Percentiles rank a stretch among this genome's conserved stretches.
phyloP scores from a whole-genome alignment of 1,284 basidiomycete species.

The Ceratobasidium sp. region DNA sequence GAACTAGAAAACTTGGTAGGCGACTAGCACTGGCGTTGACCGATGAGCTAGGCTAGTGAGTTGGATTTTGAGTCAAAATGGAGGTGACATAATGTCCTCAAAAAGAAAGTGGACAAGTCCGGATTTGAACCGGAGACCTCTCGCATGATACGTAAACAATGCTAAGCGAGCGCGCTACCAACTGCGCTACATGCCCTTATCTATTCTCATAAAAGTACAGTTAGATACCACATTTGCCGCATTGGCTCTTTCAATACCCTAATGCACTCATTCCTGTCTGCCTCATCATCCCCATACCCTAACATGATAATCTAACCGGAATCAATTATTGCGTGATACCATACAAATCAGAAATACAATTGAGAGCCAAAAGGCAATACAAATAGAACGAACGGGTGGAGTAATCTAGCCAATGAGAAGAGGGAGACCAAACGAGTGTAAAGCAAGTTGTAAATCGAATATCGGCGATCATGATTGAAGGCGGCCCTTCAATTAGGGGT shows the following conservation, averaged over 20 bases:
- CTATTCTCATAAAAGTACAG: not conserved
- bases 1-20: no score
- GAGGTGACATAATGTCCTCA: no score
- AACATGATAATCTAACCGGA: no score
- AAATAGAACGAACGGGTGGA: no score
- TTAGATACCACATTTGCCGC: not conserved
- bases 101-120: constrained; percentile 21
- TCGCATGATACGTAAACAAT: not conserved
- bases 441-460: not conserved
- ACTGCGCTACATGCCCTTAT: constrained; percentile 28
- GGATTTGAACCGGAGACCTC: constrained; percentile 18
- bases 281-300: no score
- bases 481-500: not conserved
- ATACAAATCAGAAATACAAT: no score
- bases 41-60: not conserved
- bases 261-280: no score
- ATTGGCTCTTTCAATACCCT: not conserved
- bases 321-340: no score
- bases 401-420: no score
- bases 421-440: not conserved
- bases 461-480: not conserved
- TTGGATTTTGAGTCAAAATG: not conserved
- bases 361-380: no score
- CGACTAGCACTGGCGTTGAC: no score
- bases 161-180: constrained; percentile 32